Percentiles rank a stretch among this genome's conserved stretches.
Conservation (phyloP, 164 flowering plant species). For the Nymphaea thermarum region DNA sequence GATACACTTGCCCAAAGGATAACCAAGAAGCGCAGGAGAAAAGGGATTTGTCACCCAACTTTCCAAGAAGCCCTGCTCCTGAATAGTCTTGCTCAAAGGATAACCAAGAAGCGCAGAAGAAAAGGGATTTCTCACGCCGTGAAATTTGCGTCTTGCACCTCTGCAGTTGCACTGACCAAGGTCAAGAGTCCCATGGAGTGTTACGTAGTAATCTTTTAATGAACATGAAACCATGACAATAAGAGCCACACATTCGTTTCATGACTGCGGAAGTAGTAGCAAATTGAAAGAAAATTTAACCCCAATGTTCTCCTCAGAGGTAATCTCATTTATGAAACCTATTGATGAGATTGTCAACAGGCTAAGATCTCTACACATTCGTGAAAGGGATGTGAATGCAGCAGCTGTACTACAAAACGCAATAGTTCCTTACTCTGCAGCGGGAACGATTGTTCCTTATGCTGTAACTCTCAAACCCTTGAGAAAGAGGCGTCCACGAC, state of each 20-base stretch:
- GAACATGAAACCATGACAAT: slow-evolving; percentile 1
- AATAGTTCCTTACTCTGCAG: slow-evolving; percentile 44
- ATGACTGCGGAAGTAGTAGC: background rate
- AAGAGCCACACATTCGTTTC: slow-evolving; percentile 14
- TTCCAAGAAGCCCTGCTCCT: slow-evolving; percentile 23
- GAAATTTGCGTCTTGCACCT: slow-evolving; percentile 4
- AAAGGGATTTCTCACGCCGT: slow-evolving; percentile 5
- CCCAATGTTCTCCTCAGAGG: slow-evolving; percentile 30
- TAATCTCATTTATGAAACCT: slow-evolving; percentile 10
- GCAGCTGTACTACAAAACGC: slow-evolving; percentile 24
- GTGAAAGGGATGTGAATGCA: slow-evolving; percentile 12
- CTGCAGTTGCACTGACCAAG: too few relatives aligned
- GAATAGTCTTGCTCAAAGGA: slow-evolving; percentile 15
- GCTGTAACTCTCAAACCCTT: slow-evolving; percentile 33
- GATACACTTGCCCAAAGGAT: slow-evolving; percentile 16
- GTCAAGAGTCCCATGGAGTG: slow-evolving; percentile 7
- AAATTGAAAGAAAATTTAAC: slow-evolving; percentile 2
- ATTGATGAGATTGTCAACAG: slow-evolving; percentile 29
- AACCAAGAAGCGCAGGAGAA: slow-evolving; percentile 33
- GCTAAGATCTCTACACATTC: slow-evolving; percentile 30
- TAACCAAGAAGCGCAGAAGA: slow-evolving; percentile 31
- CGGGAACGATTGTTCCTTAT: slow-evolving; percentile 51
- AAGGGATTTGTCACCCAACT: slow-evolving; percentile 13
- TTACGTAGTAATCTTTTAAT: background rate
- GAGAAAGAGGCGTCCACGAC: slow-evolving; percentile 41